Evolutionary conservation across 345 rosid genomes (phyloP).

Genomic region (Acer saccharum): DNA sequence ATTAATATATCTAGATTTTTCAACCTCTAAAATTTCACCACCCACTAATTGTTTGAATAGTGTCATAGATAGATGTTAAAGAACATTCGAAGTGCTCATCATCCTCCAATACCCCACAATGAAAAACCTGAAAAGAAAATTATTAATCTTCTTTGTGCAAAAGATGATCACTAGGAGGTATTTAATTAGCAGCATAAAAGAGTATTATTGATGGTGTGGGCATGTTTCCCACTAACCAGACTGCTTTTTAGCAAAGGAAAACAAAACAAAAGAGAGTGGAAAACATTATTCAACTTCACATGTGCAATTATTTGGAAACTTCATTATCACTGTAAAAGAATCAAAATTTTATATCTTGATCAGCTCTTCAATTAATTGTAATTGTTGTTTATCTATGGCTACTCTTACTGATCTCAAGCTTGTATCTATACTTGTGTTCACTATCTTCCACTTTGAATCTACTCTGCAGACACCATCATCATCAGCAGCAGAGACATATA

Average conservation of each 20-base stretch:
- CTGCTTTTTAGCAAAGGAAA: background rate
- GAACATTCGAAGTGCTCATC: background rate
- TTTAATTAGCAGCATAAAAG: no score
- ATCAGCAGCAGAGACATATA: conserved; percentile 24
- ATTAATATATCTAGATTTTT: no score
- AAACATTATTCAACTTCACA: background rate
- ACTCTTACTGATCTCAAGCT: background rate
- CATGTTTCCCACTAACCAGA: background rate
- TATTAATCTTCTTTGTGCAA: no score
- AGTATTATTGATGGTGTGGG: background rate
- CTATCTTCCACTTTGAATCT: conserved; percentile 16
- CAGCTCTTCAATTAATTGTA: background rate
- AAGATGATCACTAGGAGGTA: no score
- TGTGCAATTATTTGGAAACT: background rate
- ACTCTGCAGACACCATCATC: conserved; percentile 10
- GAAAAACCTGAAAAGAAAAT: no score
- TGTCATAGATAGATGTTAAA: no score
- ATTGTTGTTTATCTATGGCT: conserved; percentile 23
- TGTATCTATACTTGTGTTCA: conserved; percentile 10
- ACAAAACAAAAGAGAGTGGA: background rate
- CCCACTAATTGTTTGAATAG: no score
- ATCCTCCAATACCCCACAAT: no score
- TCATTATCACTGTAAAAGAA: background rate
- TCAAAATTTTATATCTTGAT: background rate
- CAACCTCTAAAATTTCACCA: no score